These are phyloP conservation scores for cucumber (Cucumis sativus) DNA, from an alignment of 306 rosid species.

Conservation along the genomic window Cucumber_9930_V3 NC_026659.2:515501-516000, in stretches of 20 bases:
- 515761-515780: slow-evolving; percentile 92
- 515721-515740: neutral
- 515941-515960: neutral
- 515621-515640: slow-evolving; percentile 76
- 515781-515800: slow-evolving; percentile 90
- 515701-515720: neutral
- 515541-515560: slow-evolving; percentile 17
- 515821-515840: slow-evolving; percentile 67
- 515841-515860: slow-evolving; percentile 85
- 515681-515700: neutral
- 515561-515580: slow-evolving; percentile 22
- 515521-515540: slow-evolving; percentile 22
- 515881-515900: slow-evolving; percentile 88
- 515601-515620: slow-evolving; percentile 38
- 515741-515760: slow-evolving; percentile 96
- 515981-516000: too few species aligned
- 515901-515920: slow-evolving; percentile 89
- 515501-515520: slow-evolving; percentile 16
- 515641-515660: slow-evolving; percentile 19
- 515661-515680: neutral
- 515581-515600: slow-evolving; percentile 22
- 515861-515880: slow-evolving; percentile 77
- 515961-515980: too few species aligned
- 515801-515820: slow-evolving; percentile 91
- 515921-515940: slow-evolving; percentile 31